Percentiles rank a stretch among this genome's conserved stretches.
Evolutionary conservation across 2,329 filamentous ascomycete genomes (phyloP).

Genomic region (Aspergillus sergii): DNA sequence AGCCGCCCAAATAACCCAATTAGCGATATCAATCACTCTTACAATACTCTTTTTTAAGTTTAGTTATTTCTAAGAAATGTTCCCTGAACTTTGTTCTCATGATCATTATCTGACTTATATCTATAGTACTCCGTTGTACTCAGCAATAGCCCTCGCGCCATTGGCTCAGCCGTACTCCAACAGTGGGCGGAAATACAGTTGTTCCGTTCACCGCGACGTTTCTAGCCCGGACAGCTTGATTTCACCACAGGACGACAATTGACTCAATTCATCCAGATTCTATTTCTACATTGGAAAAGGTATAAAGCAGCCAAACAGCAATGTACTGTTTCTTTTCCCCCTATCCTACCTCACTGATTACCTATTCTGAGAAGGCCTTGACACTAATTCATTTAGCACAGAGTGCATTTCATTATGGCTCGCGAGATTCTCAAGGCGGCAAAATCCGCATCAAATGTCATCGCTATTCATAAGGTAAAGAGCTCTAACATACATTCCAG

Average conservation of each 20-base stretch:
- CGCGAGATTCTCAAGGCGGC: constrained; percentile 42
- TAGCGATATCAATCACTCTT: neutral
- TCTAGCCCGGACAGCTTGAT: neutral
- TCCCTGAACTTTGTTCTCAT: neutral
- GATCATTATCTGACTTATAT: neutral
- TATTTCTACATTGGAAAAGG: neutral
- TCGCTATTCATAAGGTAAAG: constrained; percentile 42
- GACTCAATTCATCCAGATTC: neutral
- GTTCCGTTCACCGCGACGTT: constrained; percentile 7
- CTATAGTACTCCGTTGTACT: neutral
- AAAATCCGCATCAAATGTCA: constrained; percentile 39
- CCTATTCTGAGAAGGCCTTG: neutral
- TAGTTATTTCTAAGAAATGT: neutral
- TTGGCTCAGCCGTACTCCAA: neutral
- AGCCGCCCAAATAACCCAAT: neutral
- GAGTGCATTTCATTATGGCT: constrained; percentile 35
- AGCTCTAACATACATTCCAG: neutral
- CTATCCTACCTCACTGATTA: neutral
- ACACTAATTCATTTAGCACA: constrained; percentile 19
- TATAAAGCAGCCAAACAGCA: neutral
- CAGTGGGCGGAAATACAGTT: constrained; percentile 7
- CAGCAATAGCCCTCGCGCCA: neutral
- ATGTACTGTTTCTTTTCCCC: no score
- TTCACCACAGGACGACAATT: neutral
- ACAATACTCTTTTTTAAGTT: neutral